A percentile compares a stretch with the other conserved stretches of the same genome.
phyloP scores from a whole-genome alignment of 805 yeast genomes.

The Saccharomycopsis sp. region DNA sequence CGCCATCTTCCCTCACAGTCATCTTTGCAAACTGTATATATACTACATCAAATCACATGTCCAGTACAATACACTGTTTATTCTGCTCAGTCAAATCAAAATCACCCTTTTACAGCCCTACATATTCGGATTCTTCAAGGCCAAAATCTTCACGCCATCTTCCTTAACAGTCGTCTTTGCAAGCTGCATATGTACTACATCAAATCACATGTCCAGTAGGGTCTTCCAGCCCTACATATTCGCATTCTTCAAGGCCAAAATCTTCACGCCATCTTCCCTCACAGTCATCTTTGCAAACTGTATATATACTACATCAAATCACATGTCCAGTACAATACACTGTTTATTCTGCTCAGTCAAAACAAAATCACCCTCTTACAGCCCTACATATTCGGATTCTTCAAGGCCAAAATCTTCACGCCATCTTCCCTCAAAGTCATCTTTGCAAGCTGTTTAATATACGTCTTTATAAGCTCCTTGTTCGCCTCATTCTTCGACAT shows the following conservation, averaged over 20 bases:
- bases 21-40: constrained; percentile 49
- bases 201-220: too few species aligned
- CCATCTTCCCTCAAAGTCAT: constrained; percentile 37
- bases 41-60: too few species aligned
- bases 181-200: constrained; percentile 55
- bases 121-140: constrained; percentile 9
- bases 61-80: too few species aligned
- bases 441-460: constrained; percentile 51
- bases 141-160: constrained; percentile 31
- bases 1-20: constrained; percentile 33
- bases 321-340: too few species aligned
- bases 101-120: too few species aligned
- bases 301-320: too few species aligned
- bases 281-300: constrained; percentile 45
- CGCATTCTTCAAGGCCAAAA: constrained; percentile 13
- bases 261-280: constrained; percentile 30
- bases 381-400: constrained; percentile 2
- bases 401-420: constrained; percentile 15
- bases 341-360: too few species aligned
- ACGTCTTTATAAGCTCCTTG: constrained; percentile 49
- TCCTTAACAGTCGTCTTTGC: constrained; percentile 37
- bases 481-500: constrained; percentile 59
- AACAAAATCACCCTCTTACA: too few species aligned
- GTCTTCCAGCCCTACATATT: too few species aligned
- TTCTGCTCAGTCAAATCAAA: too few species aligned